phyloP scores from a whole-genome alignment of 78 protist species.

The Monocercomonoides exilis region DNA sequence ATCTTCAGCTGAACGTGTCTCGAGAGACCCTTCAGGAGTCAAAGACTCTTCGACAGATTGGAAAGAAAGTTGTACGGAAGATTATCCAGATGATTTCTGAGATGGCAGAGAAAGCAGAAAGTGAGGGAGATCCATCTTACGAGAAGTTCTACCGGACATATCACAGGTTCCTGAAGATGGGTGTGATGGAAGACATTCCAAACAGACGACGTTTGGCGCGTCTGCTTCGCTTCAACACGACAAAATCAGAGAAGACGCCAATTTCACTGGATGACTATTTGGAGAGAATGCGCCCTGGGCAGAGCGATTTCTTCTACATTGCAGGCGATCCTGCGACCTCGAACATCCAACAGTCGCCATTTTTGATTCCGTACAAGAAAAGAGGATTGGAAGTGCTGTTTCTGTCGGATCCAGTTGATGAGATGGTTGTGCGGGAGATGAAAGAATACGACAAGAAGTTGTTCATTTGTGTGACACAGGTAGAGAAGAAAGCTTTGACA shows the following conservation, averaged over 20 bases:
- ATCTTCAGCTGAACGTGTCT: constrained; percentile 79
- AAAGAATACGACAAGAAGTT: too few species aligned
- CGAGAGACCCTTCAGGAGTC: constrained; percentile 84
- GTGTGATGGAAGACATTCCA: constrained; percentile 83
- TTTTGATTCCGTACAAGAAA: background rate
- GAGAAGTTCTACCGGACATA: constrained; percentile 60
- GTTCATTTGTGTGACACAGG: too few species aligned
- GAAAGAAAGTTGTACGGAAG: constrained; percentile 78
- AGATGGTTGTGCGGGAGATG: background rate
- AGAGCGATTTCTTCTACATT: too few species aligned
- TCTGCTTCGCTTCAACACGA: constrained; percentile 73
- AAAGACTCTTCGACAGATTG: constrained; percentile 52
- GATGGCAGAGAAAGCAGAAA: constrained; percentile 35
- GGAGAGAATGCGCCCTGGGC: too few species aligned
- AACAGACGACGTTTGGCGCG: constrained; percentile 72
- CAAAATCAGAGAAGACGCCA: constrained; percentile 2
- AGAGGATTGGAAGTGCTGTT: background rate
- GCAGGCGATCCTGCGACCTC: too few species aligned
- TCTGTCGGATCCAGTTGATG: background rate
- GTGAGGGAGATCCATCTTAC: constrained; percentile 22
- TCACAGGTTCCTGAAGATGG: constrained; percentile 85
- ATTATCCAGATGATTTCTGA: constrained; percentile 69
- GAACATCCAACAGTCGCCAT: too few species aligned
- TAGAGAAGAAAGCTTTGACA: too few species aligned
- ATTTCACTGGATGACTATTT: constrained; percentile 63